Evolutionary conservation across 129 eudicot species (phyloP), one percentile per base, ranked within the genome.

Genomic region (Lactuca saligna): DNA sequence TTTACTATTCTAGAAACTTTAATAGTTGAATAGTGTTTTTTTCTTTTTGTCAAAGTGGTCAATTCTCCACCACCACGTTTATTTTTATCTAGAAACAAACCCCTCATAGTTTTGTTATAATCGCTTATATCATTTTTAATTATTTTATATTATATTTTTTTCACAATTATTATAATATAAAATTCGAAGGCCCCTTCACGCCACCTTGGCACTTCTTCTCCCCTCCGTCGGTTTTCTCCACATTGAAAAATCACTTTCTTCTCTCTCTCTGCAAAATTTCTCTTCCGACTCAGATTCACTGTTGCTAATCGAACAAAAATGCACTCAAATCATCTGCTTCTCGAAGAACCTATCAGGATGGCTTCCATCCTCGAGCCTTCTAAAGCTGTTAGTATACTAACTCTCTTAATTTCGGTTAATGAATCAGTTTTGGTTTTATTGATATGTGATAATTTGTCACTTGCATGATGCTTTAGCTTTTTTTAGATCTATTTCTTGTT

Each of bases 321-420:
- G 96, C 93, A 86, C 70, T 86, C 97, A 3, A 84, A 80, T 90
- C 97, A 90, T 72, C 42, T 90, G 61, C 97, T 90, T 13, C 91
- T 90, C 54, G 97, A 90, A 70, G 97, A 90, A 74, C 97, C 97
- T 0, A 87, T 90, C 73, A 66, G 97, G 78, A 90, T 90, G 97
- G 97, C 97, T 15, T 82, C 97, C 68, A 86, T 90, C 20, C 88
- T 90, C 63, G 97, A 87, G 88, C 97, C 97, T 54, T 87, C 97
- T 7, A 87, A 90, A 87, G 65, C 95, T 61, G 95, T 90, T 13
- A 66, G 72, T 63, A 33, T 8, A 15, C 8, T 3, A 68, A 82
- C 31, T 63, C 62, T 31, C 67, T 67, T 37, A 5, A 57, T 49
- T 32, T 15, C 35, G 0, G 44, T 75, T 10, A 68, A 35, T 56